Evolutionary conservation across 371 early-diverging fungal genomes (phyloP), one percentile per base, ranked within the genome.

Genomic region (Syncephalastrum racemosum): DNA sequence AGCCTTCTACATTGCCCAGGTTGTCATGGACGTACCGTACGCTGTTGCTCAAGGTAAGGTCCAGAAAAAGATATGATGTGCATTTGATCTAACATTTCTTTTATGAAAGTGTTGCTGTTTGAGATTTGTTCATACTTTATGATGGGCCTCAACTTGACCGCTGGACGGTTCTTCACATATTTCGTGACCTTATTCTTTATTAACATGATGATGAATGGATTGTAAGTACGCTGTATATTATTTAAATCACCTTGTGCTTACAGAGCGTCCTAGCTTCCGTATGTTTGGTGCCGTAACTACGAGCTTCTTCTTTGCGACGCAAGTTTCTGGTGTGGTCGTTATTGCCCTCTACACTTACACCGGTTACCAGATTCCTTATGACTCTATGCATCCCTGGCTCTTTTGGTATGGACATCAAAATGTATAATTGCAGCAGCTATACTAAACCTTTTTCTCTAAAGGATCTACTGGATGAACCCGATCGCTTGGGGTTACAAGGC

Each of bases 391-490:
- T 59, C 82, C 79, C 24, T 84, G 82, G 80, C 73, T 87, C 45
- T 68, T 67, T 40, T 85, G 84, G 84, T 60, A 60, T 24, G 51
- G 6, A 8, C 12, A 45, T 45, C 15, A 31, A 31, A 5, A 8
- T 10, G 10, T 0, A 31, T n/a, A 45, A 10, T 15, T 45, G 0
- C 46, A 4, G 36, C 36, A 31, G 36, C 39, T 39, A 10, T 53
- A 23, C 12, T 24, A 0, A 52, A 27, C 27, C 18, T 4, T 39
- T 56, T 41, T 49, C 12, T 41, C 50, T 74, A 65, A 45, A 88
- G 89, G 90, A 79, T 90, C 40, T 85, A 82, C 55, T 90, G 84
- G 79, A 82, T 88, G 53, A 86, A 86, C 42, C 88, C 92, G 4
- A 67, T 90, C 14, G 78, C 87, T 0, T 90, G 89, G 57, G 87